These are phyloP conservation scores for Schizophyllum commune DNA, from an alignment of 1,284 basidiomycete species.

Conservation along the genomic window DNA sequence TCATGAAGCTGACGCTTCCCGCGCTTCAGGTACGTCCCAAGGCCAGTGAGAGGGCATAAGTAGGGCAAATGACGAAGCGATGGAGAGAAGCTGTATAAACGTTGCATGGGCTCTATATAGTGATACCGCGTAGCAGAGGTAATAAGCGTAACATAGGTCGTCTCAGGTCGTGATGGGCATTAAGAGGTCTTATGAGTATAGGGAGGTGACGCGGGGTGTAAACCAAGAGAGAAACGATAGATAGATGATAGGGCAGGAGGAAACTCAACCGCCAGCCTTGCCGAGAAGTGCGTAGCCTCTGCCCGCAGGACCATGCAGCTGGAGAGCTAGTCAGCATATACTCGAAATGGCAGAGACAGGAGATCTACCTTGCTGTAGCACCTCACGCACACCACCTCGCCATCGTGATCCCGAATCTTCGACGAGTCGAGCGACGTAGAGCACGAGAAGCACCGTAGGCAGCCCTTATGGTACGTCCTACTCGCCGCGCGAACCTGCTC, in stretches of 20 bases:
- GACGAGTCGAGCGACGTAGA: conserved; percentile 58
- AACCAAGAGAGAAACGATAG: neutral
- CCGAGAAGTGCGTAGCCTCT: conserved; percentile 54
- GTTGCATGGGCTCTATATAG: too few relatives aligned
- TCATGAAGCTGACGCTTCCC: too few relatives aligned
- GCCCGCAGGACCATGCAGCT: conserved; percentile 67
- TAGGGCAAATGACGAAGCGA: too few relatives aligned
- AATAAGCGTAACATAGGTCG: too few relatives aligned
- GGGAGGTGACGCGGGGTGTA: too few relatives aligned
- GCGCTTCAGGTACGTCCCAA: too few relatives aligned
- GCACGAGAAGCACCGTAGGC: conserved; percentile 25
- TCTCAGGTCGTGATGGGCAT: too few relatives aligned
- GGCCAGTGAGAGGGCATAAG: too few relatives aligned
- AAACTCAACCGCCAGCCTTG: neutral
- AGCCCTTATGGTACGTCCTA: neutral
- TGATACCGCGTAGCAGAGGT: too few relatives aligned
- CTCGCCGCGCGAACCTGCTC: conserved; percentile 37
- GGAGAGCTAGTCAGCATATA: conserved; percentile 1
- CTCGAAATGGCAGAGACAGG: neutral
- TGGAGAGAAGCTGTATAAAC: too few relatives aligned
- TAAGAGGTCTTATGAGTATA: too few relatives aligned
- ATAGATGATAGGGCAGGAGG: neutral
- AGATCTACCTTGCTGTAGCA: conserved; percentile 66
- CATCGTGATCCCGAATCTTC: conserved; percentile 65
- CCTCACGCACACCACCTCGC: conserved; percentile 55